Evolutionary conservation across 148 eudicot species (phyloP), one percentile per base, ranked within the genome.

Genomic region (Polygonum aviculare): DNA sequence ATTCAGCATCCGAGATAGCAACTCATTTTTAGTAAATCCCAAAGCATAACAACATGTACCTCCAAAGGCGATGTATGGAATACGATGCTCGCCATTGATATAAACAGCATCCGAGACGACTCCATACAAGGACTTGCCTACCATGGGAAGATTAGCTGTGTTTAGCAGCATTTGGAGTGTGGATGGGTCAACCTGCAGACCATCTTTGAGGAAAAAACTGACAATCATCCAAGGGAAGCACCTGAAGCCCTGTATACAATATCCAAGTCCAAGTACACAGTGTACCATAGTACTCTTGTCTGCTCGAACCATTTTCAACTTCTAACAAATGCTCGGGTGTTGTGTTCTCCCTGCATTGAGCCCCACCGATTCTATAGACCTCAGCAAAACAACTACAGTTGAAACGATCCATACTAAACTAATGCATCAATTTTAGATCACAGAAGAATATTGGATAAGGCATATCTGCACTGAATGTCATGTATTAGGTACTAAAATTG

Each of bases 191-290:
- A 94, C 83, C 39, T 76, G 83, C n/a, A 94, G 76, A 3, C 86
- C 87, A 75, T 94, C 98, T 80, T 94, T 94, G 31, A 94, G 89
- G 78, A 84, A 92, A 81, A 90, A 94, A 39, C 74, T 89, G 3
- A 94, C 91, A 0, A 87, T 97, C 82, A 92, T 63, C 98, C 98
- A 94, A 47, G 98, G 98, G 57, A 94, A 92, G 74, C 98, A 94
- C 71, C 97, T 81, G 75, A 94, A 83, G 2, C 97, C 98, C 81
- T 94, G 98, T 52, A 94, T 93, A 87, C 88, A 92, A 59, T 73
- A 94, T 47, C 98, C 98, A 72, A 94, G 47, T 22, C 96, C 98
- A 35, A 94, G 73, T 47, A 85, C 18, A 72, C 83, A 82, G 5
- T 7, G 38, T 41, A 72, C 31, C 75, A 72, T 2, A 22, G 52